phyloP scores from a whole-genome alignment of 2,329 filamentous ascomycete species.

The Fusarium agapanthi region DNA sequence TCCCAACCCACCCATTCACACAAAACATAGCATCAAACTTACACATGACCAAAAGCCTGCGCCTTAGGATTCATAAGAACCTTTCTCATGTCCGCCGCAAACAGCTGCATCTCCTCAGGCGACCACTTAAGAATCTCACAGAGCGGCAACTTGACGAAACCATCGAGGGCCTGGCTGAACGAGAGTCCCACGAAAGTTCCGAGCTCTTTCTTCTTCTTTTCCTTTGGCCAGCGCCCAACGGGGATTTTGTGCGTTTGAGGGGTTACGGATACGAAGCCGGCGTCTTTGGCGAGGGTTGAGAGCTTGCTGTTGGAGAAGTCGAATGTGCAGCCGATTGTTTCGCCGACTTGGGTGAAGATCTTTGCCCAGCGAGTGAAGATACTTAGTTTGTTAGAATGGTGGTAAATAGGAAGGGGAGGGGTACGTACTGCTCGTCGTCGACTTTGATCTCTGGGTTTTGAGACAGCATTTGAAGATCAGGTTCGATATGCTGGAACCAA shows the following conservation, averaged over 20 bases:
- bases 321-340: slow-evolving; percentile 25
- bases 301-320: slow-evolving; percentile 33
- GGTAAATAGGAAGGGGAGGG: fast-evolving
- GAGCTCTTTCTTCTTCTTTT: slow-evolving; percentile 35
- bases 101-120: slow-evolving; percentile 33
- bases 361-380: slow-evolving; percentile 33
- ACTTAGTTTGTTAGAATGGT: background rate
- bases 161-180: slow-evolving; percentile 37
- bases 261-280: slow-evolving; percentile 9
- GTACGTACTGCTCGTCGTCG: slow-evolving; percentile 27
- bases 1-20: fast-evolving
- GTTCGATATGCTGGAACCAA: slow-evolving; percentile 41
- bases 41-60: slow-evolving; percentile 29
- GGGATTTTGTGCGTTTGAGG: slow-evolving; percentile 29
- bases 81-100: slow-evolving; percentile 34
- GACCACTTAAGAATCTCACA: slow-evolving; percentile 35
- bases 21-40: background rate
- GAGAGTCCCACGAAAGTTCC: slow-evolving; percentile 34
- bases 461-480: slow-evolving; percentile 30
- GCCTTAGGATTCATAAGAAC: slow-evolving; percentile 23
- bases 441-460: slow-evolving; percentile 14
- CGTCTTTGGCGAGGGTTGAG: slow-evolving; percentile 19
- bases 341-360: slow-evolving; percentile 21
- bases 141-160: slow-evolving; percentile 36
- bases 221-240: slow-evolving; percentile 32